phyloP scores from a whole-genome alignment of 2,329 filamentous ascomycete genomes.

The Botrytis paeoniae region DNA sequence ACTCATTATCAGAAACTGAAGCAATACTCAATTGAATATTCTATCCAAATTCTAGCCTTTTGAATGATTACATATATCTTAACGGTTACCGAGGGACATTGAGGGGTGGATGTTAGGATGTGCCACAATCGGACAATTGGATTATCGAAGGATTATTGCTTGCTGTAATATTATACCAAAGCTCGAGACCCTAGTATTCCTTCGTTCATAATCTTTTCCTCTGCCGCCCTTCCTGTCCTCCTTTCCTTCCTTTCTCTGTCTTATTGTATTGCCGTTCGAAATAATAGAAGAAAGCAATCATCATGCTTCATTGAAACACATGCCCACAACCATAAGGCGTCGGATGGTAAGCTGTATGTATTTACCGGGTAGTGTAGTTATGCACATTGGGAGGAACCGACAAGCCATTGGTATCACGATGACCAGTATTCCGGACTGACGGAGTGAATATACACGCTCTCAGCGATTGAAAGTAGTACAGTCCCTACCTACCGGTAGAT shows the following conservation, averaged over 20 bases:
- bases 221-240: background rate
- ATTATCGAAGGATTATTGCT: background rate
- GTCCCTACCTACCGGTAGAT: background rate
- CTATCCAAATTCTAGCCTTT: background rate
- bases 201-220: background rate
- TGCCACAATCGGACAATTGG: background rate
- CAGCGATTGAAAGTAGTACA: background rate
- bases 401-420: background rate
- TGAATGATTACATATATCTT: background rate
- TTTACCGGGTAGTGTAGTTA: background rate
- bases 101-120: background rate
- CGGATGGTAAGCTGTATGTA: constrained; percentile 5
- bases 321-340: background rate
- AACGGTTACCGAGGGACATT: constrained; percentile 6
- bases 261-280: background rate
- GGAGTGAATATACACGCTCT: background rate
- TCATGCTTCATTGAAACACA: background rate
- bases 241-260: background rate
- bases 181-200: background rate
- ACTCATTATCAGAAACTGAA: background rate
- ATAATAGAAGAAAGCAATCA: background rate
- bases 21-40: background rate
- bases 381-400: background rate
- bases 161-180: background rate
- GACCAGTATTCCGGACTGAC: background rate